Percentiles rank a stretch among this genome's conserved stretches.
phyloP scores from a whole-genome alignment of 208 protist genomes.

The Crithidia expoeki region DNA sequence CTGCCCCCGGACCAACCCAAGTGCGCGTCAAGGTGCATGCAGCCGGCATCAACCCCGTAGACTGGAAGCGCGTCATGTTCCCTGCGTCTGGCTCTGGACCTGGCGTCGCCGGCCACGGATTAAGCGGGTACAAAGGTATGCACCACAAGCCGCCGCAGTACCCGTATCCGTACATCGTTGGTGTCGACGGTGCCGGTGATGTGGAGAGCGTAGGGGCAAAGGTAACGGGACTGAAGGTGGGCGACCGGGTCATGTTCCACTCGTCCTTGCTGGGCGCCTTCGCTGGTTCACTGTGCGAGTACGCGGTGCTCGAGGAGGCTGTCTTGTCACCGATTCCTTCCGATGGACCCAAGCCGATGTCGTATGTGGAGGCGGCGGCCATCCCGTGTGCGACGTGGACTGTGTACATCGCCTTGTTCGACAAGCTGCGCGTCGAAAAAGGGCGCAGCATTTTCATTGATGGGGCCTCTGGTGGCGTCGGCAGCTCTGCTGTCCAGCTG shows the following conservation, averaged over 20 bases:
- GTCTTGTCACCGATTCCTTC: conserved; percentile 48
- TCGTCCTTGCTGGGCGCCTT: conserved; percentile 28
- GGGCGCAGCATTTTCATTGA: conserved; percentile 78
- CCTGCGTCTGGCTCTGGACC: conserved; percentile 3
- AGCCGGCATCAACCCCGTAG: conserved; percentile 51
- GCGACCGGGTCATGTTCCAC: conserved; percentile 68
- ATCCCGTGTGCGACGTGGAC: conserved; percentile 68
- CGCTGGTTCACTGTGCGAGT: conserved; percentile 73
- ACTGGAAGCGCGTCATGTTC: conserved; percentile 51
- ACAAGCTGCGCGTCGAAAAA: conserved; percentile 69
- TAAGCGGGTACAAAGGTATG: conserved; percentile 24
- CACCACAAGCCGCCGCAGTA: conserved; percentile 32
- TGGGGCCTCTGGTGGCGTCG: conserved; percentile 75
- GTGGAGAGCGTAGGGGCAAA: conserved; percentile 58
- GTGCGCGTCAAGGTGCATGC: conserved; percentile 55
- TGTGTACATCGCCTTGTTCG: conserved; percentile 74
- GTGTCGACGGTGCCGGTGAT: conserved; percentile 56
- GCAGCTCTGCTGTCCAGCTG: conserved; percentile 75
- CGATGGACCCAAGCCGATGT: conserved; percentile 30
- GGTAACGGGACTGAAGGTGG: conserved; percentile 29
- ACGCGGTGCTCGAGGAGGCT: conserved; percentile 56
- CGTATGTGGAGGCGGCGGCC: conserved; percentile 69
- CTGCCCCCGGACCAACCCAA: conserved; percentile 41
- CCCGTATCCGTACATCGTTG: conserved; percentile 62
- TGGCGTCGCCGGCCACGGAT: conserved; percentile 18